Evolutionary conservation across 257 asterid genomes (phyloP).

Genomic region (Handroanthus guayacan): DNA sequence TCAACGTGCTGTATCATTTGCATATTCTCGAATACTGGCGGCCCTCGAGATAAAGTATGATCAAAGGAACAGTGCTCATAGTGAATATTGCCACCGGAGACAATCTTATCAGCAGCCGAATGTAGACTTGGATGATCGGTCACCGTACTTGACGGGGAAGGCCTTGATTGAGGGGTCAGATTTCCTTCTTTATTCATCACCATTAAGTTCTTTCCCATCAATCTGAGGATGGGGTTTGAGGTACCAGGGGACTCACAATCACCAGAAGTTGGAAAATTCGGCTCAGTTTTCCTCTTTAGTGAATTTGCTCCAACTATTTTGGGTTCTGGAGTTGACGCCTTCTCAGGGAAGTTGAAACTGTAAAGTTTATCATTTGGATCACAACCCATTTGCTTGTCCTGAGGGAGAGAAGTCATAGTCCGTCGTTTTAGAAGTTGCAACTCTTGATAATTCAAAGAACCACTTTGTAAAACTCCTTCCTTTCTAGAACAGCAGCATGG

Average conservation of each 20-base stretch:
- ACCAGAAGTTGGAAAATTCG: conserved; percentile 31
- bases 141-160: conserved; percentile 27
- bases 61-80: conserved; percentile 34
- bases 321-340: conserved; percentile 39
- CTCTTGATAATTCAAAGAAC: conserved; percentile 53
- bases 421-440: conserved; percentile 53
- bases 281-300: conserved; percentile 9
- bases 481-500: conserved; percentile 65
- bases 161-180: conserved; percentile 31
- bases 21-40: conserved; percentile 16
- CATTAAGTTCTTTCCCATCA: conserved; percentile 83
- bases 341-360: conserved; percentile 30
- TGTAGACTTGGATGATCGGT: conserved; percentile 36
- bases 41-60: conserved; percentile 36
- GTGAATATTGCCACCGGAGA: conserved; percentile 33
- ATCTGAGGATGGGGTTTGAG: conserved; percentile 62
- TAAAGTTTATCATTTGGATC: conserved; percentile 37
- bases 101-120: conserved; percentile 32
- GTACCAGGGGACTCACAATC: conserved; percentile 47
- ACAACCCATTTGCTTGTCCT: conserved; percentile 42
- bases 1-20: conserved; percentile 40
- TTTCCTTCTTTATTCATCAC: conserved; percentile 62
- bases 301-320: conserved; percentile 37
- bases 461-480: conserved; percentile 48
- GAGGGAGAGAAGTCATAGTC: conserved; percentile 43